Base-by-base conservation (phyloP, 495 filamentous ascomycete genomes). In the Chlorociboria aeruginascens region DNA sequence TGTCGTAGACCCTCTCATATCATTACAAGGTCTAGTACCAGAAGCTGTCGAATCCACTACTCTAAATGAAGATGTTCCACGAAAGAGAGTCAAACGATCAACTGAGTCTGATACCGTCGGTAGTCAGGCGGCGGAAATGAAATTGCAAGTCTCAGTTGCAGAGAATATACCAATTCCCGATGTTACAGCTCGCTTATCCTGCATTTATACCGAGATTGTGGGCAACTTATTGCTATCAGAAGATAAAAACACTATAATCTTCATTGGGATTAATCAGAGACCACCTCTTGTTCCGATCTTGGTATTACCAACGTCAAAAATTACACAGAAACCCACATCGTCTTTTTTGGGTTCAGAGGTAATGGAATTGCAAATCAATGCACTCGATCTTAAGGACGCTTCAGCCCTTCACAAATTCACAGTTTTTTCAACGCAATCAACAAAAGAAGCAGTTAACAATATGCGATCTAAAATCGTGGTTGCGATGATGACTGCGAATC, bases 381-480 rank as follows among this genome's bases (percentile, higher is more conserved):
- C 36, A 1, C 36, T 30, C 37, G n/a, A 40, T 11, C 28, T 48
- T 11, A 14, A 17, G 0, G 7, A 16, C 0, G 10, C 12, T n/a
- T 13, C 47, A 36, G 32, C 16, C 13, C 45, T 37, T 20, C 46
- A 52, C 36, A 16, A 32, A 25, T 61, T 58, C 31, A n/a, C 30
- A 31, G 49, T 58, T 30, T 32, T 37, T 16, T 4, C 10, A 14
- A 46, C 28, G 12, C 13, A 30, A 7, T 9, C 10, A 11, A 46
- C 36, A 7, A 17, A n/a, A 4, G 39, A 48, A 25, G 40, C 38
- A 8, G 45, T 52, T 0, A 40, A 42, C 16, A 32, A 32, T 8
- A 51, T 61, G 49, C 31, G 54, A 48, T 32, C 46, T 6, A 48
- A 51, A n/a, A 43, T 59, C 8, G 51, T 56, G 2, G 42, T 50